Conservation (phyloP, 2,329 filamentous ascomycete genomes). For the Moelleriella libera region DNA sequence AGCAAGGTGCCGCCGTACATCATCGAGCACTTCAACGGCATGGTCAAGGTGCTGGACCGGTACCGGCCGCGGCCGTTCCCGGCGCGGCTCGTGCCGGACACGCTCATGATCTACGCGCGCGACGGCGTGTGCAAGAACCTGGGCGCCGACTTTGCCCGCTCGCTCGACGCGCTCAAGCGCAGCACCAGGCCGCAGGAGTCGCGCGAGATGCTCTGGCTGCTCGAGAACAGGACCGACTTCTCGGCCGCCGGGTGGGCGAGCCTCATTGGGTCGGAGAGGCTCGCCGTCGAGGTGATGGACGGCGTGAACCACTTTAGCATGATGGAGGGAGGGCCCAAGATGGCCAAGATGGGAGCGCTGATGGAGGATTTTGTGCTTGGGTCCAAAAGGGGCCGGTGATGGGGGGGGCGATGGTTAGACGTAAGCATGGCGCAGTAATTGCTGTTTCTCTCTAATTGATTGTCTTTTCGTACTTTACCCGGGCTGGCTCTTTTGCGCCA, state of each 20-base stretch:
- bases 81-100: conserved; percentile 34
- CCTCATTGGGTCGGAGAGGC: conserved; percentile 35
- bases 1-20: conserved; percentile 61
- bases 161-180: neutral
- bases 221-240: conserved; percentile 62
- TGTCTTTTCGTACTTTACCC: no score
- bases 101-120: conserved; percentile 56
- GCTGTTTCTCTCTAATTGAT: no score
- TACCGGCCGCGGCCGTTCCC: conserved; percentile 48
- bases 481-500: no score
- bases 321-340: conserved; percentile 30
- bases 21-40: conserved; percentile 57
- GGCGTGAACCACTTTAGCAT: conserved; percentile 63
- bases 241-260: conserved; percentile 11
- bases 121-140: conserved; percentile 55
- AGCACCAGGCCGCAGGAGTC: conserved; percentile 24
- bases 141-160: conserved; percentile 26
- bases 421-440: no score
- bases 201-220: conserved; percentile 52
- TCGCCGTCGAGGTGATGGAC: conserved; percentile 54
- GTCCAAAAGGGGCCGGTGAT: no score
- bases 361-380: neutral
- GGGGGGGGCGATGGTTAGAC: no score
- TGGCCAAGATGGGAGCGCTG: neutral
- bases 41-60: conserved; percentile 52